Base-by-base conservation (phyloP, 2,329 filamentous ascomycete genomes). In the Neofusicoccum umdonicola region DNA sequence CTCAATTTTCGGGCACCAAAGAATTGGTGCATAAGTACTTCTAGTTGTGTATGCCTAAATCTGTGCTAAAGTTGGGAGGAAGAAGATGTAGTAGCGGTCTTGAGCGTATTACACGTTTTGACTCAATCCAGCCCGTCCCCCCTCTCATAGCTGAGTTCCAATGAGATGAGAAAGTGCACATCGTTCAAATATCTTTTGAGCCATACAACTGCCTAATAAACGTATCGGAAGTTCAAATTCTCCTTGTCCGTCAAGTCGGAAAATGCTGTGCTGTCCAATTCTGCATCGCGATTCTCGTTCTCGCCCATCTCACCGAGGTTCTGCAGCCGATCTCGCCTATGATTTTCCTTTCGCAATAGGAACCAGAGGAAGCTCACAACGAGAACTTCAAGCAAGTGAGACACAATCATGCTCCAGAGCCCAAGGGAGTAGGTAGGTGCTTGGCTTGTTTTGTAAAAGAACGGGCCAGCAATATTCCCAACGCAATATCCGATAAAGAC, bases 401-500 rank as follows among this genome's bases (percentile, higher is more conserved):
- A 67, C 22, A 69, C 69, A 63, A 35, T 48, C 31, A 65, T 72
- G 70, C 35, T 71, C 70, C 15, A 65, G 45, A 76, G 72, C 1
- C 71, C 77, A 1, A 77, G 70, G 1, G 71, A 64, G 65, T 79
- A 80, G 1, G 70, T 64, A 0, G 73, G 78, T 0, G 74, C 72
- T 51, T 80, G 74, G 0, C 68, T 63, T 0, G 74, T 62, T 35
- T 73, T 72, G 69, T 81, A 82, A 22, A 79, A 79, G 57, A 78
- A 73, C 0, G 80, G 79, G 0, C 72, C 78, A 4, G 80, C 74
- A 56, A 81, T 78, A 56, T 81, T 81, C 1, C 75, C 75, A 0
- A 75, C 48, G 41, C 73, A 78, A 58, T 77, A 85, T 0, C 80
- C 81, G 4, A 84, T 74, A 48, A 84, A 79, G 0, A 83, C 74